These are phyloP conservation scores for Letharia lupina DNA, from an alignment of 495 filamentous ascomycete species.

Conservation along the genomic window DNA sequence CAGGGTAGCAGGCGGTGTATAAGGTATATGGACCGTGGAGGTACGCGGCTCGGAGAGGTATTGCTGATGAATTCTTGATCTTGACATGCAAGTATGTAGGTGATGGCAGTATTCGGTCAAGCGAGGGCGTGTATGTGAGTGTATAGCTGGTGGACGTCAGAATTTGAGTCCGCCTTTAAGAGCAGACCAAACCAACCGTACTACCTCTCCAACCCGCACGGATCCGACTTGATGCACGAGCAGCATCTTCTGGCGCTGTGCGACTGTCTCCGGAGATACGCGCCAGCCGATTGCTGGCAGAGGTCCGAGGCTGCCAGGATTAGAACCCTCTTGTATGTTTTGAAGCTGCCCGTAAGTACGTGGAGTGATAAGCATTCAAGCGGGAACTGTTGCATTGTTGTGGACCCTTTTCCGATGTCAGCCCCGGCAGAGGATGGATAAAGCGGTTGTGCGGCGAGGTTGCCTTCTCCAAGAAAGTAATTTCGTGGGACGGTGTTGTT, in stretches of 20 bases:
- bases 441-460: constrained; percentile 7
- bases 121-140: constrained; percentile 81
- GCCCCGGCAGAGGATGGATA: constrained; percentile 12
- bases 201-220: constrained; percentile 86
- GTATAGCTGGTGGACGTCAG: constrained; percentile 57
- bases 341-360: constrained; percentile 44
- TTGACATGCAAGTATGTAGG: constrained; percentile 71
- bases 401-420: constrained; percentile 1
- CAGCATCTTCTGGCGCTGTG: constrained; percentile 54
- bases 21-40: constrained; percentile 92
- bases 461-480: background rate
- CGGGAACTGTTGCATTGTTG: constrained; percentile 10
- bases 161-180: background rate
- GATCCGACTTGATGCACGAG: constrained; percentile 80
- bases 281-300: constrained; percentile 38
- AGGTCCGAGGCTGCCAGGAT: constrained; percentile 22
- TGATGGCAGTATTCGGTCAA: constrained; percentile 77
- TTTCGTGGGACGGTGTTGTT: background rate
- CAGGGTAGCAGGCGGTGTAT: constrained; percentile 73
- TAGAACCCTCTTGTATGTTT: constrained; percentile 31
- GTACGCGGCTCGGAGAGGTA: constrained; percentile 86
- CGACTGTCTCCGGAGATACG: constrained; percentile 22
- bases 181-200: constrained; percentile 43
- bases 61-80: constrained; percentile 85
- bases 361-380: constrained; percentile 41